These are phyloP conservation scores for Quercus suber DNA, from an alignment of 306 rosid genomes.

Conservation along the genomic window DNA sequence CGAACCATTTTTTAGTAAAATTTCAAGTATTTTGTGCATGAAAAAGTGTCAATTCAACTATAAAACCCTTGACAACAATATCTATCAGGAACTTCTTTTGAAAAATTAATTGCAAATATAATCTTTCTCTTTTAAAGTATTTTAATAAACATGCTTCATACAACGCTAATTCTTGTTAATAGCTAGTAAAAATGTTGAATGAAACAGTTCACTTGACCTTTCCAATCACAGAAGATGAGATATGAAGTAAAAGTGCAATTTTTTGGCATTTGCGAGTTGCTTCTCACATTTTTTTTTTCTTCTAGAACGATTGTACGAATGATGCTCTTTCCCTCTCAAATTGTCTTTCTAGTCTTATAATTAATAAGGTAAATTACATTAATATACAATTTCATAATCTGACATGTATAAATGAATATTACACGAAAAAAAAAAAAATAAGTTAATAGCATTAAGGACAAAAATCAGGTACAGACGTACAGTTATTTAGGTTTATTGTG, in stretches of 20 bases:
- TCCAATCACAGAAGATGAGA: not conserved
- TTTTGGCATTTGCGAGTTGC: not conserved
- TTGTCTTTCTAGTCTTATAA: not conserved
- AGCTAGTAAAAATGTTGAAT: not conserved
- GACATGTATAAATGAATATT: not conserved
- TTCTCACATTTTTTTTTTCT: not conserved
- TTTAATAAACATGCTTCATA: not conserved
- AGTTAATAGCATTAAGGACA: not conserved
- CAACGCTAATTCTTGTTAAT: not conserved
- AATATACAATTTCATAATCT: not conserved
- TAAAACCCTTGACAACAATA: not conserved
- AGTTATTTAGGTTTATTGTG: too few species aligned
- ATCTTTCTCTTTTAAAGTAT: not conserved
- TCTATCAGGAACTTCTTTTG: not conserved
- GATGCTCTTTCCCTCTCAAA: not conserved
- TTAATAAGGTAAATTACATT: not conserved
- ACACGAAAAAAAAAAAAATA: too few species aligned
- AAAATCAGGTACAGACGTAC: too few species aligned
- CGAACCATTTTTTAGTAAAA: too few species aligned
- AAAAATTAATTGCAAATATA: not conserved
- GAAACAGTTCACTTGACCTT: not conserved
- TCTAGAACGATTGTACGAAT: not conserved
- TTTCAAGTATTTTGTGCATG: too few species aligned
- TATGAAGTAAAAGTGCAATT: too few species aligned
- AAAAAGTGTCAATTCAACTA: accelerated